Evolutionary conservation across 1,139 yeast genomes (phyloP).

Genomic region (Kodamaea fungicola): DNA sequence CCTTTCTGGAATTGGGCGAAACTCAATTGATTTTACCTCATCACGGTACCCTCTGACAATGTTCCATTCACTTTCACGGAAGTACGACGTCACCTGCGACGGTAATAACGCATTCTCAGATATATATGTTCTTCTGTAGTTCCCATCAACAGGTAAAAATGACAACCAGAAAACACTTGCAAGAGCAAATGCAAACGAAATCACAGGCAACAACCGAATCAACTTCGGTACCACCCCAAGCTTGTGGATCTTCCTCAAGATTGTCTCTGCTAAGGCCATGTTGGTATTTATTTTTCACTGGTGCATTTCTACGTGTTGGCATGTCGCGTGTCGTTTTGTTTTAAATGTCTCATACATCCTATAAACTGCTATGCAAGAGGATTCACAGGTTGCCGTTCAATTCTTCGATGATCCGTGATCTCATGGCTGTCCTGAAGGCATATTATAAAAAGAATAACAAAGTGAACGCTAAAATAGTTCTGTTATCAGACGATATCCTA

Average conservation of each 20-base stretch:
- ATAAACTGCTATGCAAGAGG: conserved; percentile 18
- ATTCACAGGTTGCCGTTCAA: conserved; percentile 29
- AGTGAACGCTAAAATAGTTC: conserved; percentile 11
- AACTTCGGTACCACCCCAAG: conserved; percentile 58
- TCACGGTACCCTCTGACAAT: conserved; percentile 79
- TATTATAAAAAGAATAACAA: conserved; percentile 7
- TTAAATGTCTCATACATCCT: conserved; percentile 7
- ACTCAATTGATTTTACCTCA: conserved; percentile 44
- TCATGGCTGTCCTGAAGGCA: conserved; percentile 1
- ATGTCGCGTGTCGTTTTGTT: not conserved
- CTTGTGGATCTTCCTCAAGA: conserved; percentile 51
- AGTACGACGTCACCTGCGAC: conserved; percentile 89
- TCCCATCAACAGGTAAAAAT: conserved; percentile 76
- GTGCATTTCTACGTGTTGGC: not conserved
- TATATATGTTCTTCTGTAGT: conserved; percentile 76
- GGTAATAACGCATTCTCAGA: conserved; percentile 98
- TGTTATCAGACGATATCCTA: conserved; percentile 25
- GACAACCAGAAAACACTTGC: conserved; percentile 66
- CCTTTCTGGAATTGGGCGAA: conserved; percentile 30
- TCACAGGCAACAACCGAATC: conserved; percentile 52
- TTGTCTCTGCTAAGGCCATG: conserved; percentile 61
- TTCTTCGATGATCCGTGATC: conserved; percentile 2
- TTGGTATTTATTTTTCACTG: conserved; percentile 2
- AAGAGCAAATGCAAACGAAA: conserved; percentile 60
- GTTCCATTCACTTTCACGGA: conserved; percentile 94